Conservation (phyloP, 2,329 filamentous ascomycete species). For the Zymoseptoria pseudotritici region DNA sequence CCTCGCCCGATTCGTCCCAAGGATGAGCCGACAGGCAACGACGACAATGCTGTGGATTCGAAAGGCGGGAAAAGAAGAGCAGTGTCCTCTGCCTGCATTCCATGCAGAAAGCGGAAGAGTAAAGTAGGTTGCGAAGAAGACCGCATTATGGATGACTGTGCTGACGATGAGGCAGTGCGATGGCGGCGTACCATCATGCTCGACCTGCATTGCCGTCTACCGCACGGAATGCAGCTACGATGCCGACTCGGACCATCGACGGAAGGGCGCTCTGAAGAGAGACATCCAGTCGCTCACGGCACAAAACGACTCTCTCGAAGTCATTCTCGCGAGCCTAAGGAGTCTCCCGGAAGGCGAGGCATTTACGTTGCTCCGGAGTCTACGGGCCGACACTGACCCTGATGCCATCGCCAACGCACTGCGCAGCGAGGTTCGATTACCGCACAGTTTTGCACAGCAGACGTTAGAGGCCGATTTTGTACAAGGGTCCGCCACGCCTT, state of each 20-base stretch:
- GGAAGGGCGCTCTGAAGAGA: conserved; percentile 36
- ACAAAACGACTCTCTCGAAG: conserved; percentile 30
- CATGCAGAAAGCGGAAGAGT: conserved; percentile 45
- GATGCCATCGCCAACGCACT: conserved; percentile 37
- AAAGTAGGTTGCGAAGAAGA: conserved; percentile 32
- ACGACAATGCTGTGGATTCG: conserved; percentile 14
- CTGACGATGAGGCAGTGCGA: conserved; percentile 38
- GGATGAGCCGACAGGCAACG: conserved; percentile 20
- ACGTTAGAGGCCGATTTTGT: conserved; percentile 29
- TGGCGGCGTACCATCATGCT: conserved; percentile 42
- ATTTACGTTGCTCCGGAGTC: conserved; percentile 35
- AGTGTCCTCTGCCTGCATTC: conserved; percentile 40
- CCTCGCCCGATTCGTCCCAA: conserved; percentile 28
- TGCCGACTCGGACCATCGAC: conserved; percentile 40
- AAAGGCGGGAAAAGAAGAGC: conserved; percentile 30
- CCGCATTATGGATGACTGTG: not conserved
- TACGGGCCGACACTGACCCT: conserved; percentile 35
- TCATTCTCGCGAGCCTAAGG: conserved; percentile 39
- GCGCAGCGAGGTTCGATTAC: conserved; percentile 32
- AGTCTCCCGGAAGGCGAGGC: conserved; percentile 40
- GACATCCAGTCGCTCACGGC: conserved; percentile 34
- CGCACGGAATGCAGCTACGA: conserved; percentile 45
- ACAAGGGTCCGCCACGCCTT: conserved; percentile 20
- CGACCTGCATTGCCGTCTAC: conserved; percentile 46
- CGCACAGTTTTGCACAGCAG: conserved; percentile 25